Base-by-base conservation (phyloP, 2,329 filamentous ascomycete species). In the Pezicula rhizophila region DNA sequence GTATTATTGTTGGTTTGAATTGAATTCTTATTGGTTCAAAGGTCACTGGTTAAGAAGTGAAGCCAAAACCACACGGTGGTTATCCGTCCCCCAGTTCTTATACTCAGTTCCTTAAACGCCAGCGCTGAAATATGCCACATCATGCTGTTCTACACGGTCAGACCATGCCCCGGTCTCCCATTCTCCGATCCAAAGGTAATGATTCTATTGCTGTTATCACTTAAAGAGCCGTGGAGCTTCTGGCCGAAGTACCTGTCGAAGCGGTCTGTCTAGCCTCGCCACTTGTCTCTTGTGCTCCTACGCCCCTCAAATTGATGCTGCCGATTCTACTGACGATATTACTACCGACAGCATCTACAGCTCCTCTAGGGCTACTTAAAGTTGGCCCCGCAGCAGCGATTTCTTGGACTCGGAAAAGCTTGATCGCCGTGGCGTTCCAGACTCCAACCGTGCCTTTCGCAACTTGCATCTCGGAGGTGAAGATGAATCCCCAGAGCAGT, bases 401-500 rank as follows among this genome's bases (percentile, higher is more conserved):
- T 64, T 95, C 88, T 66, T 95, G 89, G 2, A 96, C 90, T 44
- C 82, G 84, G 70, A 99, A 99, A 12, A 99, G 74, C 64, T 85
- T 87, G 65, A 99, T 89, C 2, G 76, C 75, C 1, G 93, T 97
- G 33, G 89, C 87, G 62, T 92, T 96, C 92, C 93, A 99, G 2
- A 96, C 84, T 7, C 93, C 92, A 28, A 91, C 88, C 2, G 88
- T 91, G 26, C 91, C 91, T 63, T 86, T 91, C 0, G 85, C 81
- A 25, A 92, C 81, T 50, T 90, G 82, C 83, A 96, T 89, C 70
- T 99, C 93, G 60, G 84, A 85, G 25, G 87, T 84, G 65, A 96
- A 97, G 46, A 96, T 82, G 59, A 96, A 88, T 14, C 89, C 85
- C 93, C 93, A 99, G 8, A 99, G 75, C 11, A 97, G 75, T 5